A percentile compares a stretch with the other conserved stretches of the same genome.
Conservation (phyloP, 805 yeast species). For the Grigorovia yakushimaensis region DNA sequence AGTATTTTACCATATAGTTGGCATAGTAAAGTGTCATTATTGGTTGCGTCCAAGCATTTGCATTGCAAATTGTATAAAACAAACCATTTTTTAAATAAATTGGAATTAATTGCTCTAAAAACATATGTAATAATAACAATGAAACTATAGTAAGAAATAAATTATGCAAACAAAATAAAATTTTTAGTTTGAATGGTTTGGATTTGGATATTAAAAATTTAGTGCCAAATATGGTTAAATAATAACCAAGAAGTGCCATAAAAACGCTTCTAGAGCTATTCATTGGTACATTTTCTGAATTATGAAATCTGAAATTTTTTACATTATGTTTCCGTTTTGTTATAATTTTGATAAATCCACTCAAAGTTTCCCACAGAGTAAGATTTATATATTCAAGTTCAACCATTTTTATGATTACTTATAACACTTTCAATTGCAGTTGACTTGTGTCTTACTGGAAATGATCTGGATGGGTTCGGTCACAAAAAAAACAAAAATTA, state of each 20-base stretch:
- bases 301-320: constrained; percentile 47
- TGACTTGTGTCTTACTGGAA: too few relatives aligned
- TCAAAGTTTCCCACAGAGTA: constrained; percentile 20
- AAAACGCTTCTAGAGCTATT: constrained; percentile 53
- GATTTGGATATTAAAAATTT: constrained; percentile 46
- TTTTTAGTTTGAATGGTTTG: constrained; percentile 64
- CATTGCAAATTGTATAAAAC: constrained; percentile 72
- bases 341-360: constrained; percentile 9
- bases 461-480: too few relatives aligned
- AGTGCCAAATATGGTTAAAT: constrained; percentile 78
- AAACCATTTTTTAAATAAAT: constrained; percentile 65
- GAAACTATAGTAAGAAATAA: constrained; percentile 62
- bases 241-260: constrained; percentile 54
- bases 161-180: constrained; percentile 79
- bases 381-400: too few relatives aligned
- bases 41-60: constrained; percentile 71
- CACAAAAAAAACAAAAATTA: too few relatives aligned
- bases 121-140: constrained; percentile 51
- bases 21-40: constrained; percentile 79
- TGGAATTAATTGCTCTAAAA: constrained; percentile 81
- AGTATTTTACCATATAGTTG: constrained; percentile 81
- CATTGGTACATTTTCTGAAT: constrained; percentile 54
- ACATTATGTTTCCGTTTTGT: constrained; percentile 25
- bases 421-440: too few relatives aligned
- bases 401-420: background rate